Conservation (phyloP, 1,139 yeast species). For the Hansenula anomala region DNA sequence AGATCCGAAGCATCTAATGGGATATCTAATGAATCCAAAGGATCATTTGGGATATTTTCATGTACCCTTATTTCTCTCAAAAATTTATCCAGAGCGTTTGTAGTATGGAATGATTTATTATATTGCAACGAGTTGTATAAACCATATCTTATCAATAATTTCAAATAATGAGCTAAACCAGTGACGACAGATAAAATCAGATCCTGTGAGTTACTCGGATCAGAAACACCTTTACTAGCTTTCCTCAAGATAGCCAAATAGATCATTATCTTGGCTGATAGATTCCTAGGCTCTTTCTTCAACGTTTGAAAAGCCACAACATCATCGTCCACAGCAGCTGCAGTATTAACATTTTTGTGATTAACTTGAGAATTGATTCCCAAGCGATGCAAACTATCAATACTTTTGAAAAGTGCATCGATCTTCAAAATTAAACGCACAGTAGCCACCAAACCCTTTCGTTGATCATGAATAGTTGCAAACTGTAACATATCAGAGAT, state of each 20-base stretch:
- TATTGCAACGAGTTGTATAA: conserved; percentile 67
- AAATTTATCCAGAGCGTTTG: conserved; percentile 61
- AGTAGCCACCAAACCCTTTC: conserved; percentile 66
- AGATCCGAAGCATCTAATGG: conserved; percentile 72
- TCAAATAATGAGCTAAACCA: conserved; percentile 89
- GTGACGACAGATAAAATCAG: conserved; percentile 75
- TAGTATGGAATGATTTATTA: conserved; percentile 54
- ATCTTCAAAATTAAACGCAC: conserved; percentile 71
- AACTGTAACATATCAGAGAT: conserved; percentile 89
- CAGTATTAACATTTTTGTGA: background rate
- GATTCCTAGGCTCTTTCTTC: conserved; percentile 78
- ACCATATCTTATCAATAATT: conserved; percentile 78
- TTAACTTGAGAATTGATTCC: conserved; percentile 23
- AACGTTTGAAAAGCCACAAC: conserved; percentile 10
- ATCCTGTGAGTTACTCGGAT: conserved; percentile 48
- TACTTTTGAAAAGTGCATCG: conserved; percentile 71
- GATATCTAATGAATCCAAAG: conserved; percentile 43
- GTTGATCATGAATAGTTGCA: conserved; percentile 74
- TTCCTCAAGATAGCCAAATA: conserved; percentile 69
- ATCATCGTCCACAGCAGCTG: background rate
- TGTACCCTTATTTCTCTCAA: conserved; percentile 48
- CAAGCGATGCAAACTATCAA: conserved; percentile 49
- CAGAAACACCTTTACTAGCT: conserved; percentile 32
- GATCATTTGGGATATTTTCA: conserved; percentile 35
- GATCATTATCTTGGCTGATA: conserved; percentile 76